A percentile compares a stretch with the other conserved stretches of the same genome.
Conservation (phyloP, 805 yeast species). For the Yamadazyma takamatsuzukensis region DNA sequence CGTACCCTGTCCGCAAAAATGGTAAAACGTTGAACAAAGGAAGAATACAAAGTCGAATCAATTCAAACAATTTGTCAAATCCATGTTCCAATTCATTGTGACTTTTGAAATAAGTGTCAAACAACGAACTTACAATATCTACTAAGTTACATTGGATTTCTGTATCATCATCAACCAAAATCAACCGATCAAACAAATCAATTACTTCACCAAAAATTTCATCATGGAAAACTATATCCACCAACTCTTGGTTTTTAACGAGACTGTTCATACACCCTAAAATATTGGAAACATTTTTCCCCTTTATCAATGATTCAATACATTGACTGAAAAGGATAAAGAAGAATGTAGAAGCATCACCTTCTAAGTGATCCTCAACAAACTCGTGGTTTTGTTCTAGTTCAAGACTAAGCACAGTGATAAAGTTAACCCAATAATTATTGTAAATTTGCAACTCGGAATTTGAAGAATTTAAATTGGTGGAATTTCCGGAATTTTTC, state of each 20-base stretch:
- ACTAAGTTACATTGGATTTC: slow-evolving; percentile 55
- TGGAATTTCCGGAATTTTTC: slow-evolving; percentile 52
- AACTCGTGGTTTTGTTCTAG: slow-evolving; percentile 47
- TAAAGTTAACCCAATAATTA: slow-evolving; percentile 70
- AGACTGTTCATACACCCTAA: slow-evolving; percentile 47
- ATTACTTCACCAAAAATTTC: slow-evolving; percentile 70
- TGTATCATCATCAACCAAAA: slow-evolving; percentile 57
- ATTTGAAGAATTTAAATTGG: no score
- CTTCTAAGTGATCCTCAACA: slow-evolving; percentile 46
- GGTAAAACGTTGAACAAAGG: slow-evolving; percentile 62
- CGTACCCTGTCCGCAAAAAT: slow-evolving; percentile 47
- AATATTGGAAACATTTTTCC: slow-evolving; percentile 47
- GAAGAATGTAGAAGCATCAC: slow-evolving; percentile 61
- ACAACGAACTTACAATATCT: slow-evolving; percentile 28
- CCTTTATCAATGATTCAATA: slow-evolving; percentile 61
- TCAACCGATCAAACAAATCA: slow-evolving; percentile 70
- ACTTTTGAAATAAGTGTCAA: slow-evolving; percentile 19
- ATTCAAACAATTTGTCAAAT: slow-evolving; percentile 79
- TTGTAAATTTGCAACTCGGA: slow-evolving; percentile 46
- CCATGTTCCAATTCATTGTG: slow-evolving; percentile 44
- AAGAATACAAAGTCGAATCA: slow-evolving; percentile 64
- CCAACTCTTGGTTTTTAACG: slow-evolving; percentile 53
- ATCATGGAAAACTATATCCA: slow-evolving; percentile 59
- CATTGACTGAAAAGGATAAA: slow-evolving; percentile 83
- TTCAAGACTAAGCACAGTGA: slow-evolving; percentile 68